A percentile compares a stretch with the other conserved stretches of the same genome.
Conservation (phyloP, 2,329 filamentous ascomycete species). For the Huntiella savannae region DNA sequence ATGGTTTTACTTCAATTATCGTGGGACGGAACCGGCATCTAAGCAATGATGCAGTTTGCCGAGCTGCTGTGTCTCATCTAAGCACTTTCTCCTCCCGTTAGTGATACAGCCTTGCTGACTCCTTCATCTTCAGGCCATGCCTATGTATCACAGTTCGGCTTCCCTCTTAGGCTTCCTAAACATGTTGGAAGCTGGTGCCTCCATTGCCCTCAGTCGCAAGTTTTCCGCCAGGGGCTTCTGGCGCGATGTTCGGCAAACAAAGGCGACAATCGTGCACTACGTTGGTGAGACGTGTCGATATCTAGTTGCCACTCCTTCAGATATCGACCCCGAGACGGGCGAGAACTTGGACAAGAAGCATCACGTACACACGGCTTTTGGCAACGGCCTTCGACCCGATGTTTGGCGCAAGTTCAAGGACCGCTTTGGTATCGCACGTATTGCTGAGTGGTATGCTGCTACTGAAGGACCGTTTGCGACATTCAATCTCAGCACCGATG, state of each 20-base stretch:
- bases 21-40: no score
- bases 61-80: no score
- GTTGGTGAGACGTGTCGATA: conserved; percentile 79
- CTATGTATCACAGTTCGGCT: conserved; percentile 71
- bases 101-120: no score
- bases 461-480: conserved; percentile 52
- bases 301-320: conserved; percentile 46
- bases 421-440: conserved; percentile 54
- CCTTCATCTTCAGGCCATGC: conserved; percentile 45
- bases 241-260: conserved; percentile 49
- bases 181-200: conserved; percentile 39
- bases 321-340: conserved; percentile 42
- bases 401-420: conserved; percentile 71
- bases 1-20: no score
- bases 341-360: conserved; percentile 54
- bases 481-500: conserved; percentile 58
- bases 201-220: conserved; percentile 53
- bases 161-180: conserved; percentile 47
- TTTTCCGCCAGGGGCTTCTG: conserved; percentile 67
- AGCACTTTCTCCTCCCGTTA: no score
- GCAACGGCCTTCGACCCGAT: conserved; percentile 71
- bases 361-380: conserved; percentile 55
- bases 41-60: no score
- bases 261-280: conserved; percentile 66
- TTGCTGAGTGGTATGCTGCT: conserved; percentile 66